These are phyloP conservation scores for Trichoderma guizhouense DNA, from an alignment of 2,329 filamentous ascomycete species.

Conservation along the genomic window DNA sequence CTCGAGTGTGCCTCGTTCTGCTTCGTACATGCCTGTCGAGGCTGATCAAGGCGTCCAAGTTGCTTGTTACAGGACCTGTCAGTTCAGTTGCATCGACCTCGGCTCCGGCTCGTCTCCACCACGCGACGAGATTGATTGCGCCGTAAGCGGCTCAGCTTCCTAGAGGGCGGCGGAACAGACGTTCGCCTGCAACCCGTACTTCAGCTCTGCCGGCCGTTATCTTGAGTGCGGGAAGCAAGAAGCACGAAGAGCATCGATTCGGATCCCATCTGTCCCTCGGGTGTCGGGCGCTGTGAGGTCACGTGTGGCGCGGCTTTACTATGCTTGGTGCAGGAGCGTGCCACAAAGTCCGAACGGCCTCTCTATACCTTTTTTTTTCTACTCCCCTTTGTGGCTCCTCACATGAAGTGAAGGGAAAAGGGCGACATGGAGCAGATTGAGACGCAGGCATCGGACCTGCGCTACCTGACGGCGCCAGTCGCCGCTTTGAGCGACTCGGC, in stretches of 20 bases:
- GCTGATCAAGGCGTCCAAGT: neutral
- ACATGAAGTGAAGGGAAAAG: neutral
- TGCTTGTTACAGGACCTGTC: neutral
- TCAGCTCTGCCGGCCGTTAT: neutral
- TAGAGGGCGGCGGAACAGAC: neutral
- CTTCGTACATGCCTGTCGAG: neutral
- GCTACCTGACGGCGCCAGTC: conserved; percentile 43
- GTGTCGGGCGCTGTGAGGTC: neutral
- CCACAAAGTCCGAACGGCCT: neutral
- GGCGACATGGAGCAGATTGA: conserved; percentile 51
- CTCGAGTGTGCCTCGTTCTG: neutral
- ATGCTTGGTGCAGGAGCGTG: neutral
- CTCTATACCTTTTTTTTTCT: neutral
- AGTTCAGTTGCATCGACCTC: neutral
- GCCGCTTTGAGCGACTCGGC: conserved; percentile 28
- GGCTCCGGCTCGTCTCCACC: neutral
- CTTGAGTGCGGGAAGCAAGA: neutral
- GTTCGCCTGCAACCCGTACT: neutral
- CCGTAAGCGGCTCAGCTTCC: neutral
- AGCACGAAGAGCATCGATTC: neutral
- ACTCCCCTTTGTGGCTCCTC: neutral
- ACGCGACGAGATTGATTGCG: neutral
- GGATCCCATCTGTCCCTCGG: neutral
- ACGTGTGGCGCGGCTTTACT: conserved; percentile 16
- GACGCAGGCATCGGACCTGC: conserved; percentile 52